Base-by-base conservation (phyloP, 2,329 filamentous ascomycete genomes). In the Pseudogymnoascus sp. region DNA sequence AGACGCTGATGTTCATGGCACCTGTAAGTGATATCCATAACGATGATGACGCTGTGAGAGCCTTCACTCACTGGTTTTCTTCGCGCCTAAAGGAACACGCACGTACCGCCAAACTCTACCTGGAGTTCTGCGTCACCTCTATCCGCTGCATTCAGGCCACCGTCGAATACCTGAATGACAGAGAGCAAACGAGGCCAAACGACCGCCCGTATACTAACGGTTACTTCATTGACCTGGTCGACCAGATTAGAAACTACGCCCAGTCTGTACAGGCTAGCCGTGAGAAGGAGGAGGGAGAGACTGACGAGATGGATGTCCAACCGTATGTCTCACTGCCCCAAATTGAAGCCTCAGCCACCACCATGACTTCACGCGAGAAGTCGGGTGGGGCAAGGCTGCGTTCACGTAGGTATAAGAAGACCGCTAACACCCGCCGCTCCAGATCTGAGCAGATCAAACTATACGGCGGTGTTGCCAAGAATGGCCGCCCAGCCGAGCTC, bases 191-290 rank as follows among this genome's bases (percentile, higher is more conserved):
- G 67, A 85, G 90, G 73, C 88, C 90, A 63, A 80, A 84, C 75
- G 93, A 97, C 75, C 87, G 89, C 70, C 91, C 91, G 67, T 97
- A 97, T 80, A 94, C 88, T 81, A 91, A 89, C 82, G 90, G 90
- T 72, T 97, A 97, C 77, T 97, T 97, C 74, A 88, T 97, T 77
- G 93, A 97, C 78, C 86, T 97, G 64, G 87, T 95, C 74, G 90
- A 95, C 74, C 92, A 97, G 83, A 91, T 97, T 69, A 85, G 87
- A 73, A 84, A 90, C 73, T 96, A 96, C 83, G 92, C 91, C 64
- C 84, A 86, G 70, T 89, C 94, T 73, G 85, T 97, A 69, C 86
- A 87, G 65, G 86, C 86, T 67, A 84, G 86, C 66, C 87, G 90
- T 71, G 82, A 88, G 70, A 85, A 85, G 70, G 79, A 83, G 70